phyloP scores from a whole-genome alignment of 768 basidiomycete species.

The Suillus hirtellus region DNA sequence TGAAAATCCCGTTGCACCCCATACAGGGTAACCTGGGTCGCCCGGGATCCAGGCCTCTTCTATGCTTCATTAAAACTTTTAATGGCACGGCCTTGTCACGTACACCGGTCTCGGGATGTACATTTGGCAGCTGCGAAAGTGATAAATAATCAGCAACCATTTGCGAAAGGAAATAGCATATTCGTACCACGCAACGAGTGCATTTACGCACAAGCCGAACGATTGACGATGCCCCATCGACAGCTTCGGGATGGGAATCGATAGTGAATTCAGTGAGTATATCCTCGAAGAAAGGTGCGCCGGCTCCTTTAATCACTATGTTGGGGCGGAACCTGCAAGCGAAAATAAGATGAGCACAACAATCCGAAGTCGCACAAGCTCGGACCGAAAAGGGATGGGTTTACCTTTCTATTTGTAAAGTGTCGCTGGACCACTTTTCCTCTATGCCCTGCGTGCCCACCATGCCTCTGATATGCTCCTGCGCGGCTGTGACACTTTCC shows the following conservation, averaged over 20 bases:
- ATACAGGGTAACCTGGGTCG: constrained; percentile 58
- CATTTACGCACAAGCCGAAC: constrained; percentile 70
- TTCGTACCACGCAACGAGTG: constrained; percentile 67
- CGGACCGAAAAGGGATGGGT: constrained; percentile 17
- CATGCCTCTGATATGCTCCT: constrained; percentile 46
- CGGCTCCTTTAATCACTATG: constrained; percentile 64
- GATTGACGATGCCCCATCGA: constrained; percentile 18
- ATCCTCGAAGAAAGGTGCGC: constrained; percentile 72
- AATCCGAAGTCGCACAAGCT: constrained; percentile 6
- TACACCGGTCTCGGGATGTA: constrained; percentile 61
- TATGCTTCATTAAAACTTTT: constrained; percentile 75
- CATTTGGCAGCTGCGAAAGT: constrained; percentile 63
- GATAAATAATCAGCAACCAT: constrained; percentile 8
- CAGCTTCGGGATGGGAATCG: constrained; percentile 34
- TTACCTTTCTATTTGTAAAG: constrained; percentile 60
- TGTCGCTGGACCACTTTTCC: constrained; percentile 53
- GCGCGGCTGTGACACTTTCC: constrained; percentile 58
- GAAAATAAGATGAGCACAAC: constrained; percentile 4
- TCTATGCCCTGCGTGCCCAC: constrained; percentile 49
- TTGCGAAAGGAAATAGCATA: constrained; percentile 15
- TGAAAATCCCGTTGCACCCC: constrained; percentile 63
- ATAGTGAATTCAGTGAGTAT: constrained; percentile 62
- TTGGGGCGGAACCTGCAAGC: constrained; percentile 70
- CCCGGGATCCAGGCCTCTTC: constrained; percentile 55
- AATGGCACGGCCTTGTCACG: constrained; percentile 74